phyloP scores from a whole-genome alignment of 2,329 filamentous ascomycete species.

The Epichloe scottii region DNA sequence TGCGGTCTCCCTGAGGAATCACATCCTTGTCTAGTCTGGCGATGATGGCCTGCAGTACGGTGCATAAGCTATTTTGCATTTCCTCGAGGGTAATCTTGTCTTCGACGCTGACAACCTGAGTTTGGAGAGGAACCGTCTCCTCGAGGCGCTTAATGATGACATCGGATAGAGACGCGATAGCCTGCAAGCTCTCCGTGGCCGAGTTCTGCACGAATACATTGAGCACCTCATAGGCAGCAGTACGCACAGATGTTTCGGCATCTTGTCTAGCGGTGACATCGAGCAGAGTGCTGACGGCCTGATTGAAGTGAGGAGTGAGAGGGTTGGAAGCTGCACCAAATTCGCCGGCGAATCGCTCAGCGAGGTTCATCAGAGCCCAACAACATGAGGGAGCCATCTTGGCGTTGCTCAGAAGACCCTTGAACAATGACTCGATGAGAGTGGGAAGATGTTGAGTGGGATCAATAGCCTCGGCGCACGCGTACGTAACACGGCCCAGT shows the following conservation, averaged over 20 bases:
- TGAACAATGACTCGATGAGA: slow-evolving; percentile 79
- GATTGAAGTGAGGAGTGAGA: slow-evolving; percentile 83
- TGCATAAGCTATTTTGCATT: slow-evolving; percentile 91
- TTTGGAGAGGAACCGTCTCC: slow-evolving; percentile 77
- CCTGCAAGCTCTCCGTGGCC: slow-evolving; percentile 69
- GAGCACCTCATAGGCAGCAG: slow-evolving; percentile 92
- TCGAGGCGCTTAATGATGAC: slow-evolving; percentile 86
- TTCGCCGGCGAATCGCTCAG: slow-evolving; percentile 87
- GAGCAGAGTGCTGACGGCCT: slow-evolving; percentile 76
- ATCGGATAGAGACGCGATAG: slow-evolving; percentile 72
- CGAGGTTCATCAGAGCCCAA: slow-evolving; percentile 97
- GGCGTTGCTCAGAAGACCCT: slow-evolving; percentile 75
- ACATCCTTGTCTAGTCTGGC: slow-evolving; percentile 86
- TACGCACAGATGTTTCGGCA: slow-evolving; percentile 78
- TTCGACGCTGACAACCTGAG: slow-evolving; percentile 91
- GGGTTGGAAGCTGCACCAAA: slow-evolving; percentile 65
- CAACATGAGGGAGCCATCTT: slow-evolving; percentile 99
- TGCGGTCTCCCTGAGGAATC: slow-evolving; percentile 76
- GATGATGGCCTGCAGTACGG: slow-evolving; percentile 83
- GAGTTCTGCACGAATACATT: slow-evolving; percentile 89
- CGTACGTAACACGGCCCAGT: slow-evolving; percentile 89
- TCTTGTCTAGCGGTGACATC: slow-evolving; percentile 73
- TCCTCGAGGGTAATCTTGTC: slow-evolving; percentile 93
- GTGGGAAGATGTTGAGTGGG: slow-evolving; percentile 69
- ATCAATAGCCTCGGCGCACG: slow-evolving; percentile 84